These are phyloP conservation scores for Tolypocladium endophyticum DNA, from an alignment of 2,329 filamentous ascomycete species.

Conservation along the genomic window DNA sequence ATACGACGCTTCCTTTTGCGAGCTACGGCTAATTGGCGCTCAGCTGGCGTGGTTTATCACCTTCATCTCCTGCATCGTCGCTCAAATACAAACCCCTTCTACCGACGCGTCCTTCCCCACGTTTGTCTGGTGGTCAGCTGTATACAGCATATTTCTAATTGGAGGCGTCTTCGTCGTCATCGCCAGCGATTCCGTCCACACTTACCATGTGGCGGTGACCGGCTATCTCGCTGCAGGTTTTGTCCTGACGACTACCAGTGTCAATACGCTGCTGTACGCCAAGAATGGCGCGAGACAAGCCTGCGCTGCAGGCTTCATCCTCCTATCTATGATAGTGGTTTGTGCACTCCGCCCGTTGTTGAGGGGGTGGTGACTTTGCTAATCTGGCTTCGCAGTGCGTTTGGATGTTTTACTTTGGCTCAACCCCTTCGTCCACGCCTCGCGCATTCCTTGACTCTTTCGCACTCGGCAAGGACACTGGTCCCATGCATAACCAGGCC, in stretches of 20 bases:
- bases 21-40: constrained; percentile 8
- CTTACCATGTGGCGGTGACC: constrained; percentile 85
- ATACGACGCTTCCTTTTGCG: neutral
- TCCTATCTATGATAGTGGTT: constrained; percentile 88
- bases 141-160: constrained; percentile 79
- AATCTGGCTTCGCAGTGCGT: constrained; percentile 53
- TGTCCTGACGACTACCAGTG: constrained; percentile 74
- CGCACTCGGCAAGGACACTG: constrained; percentile 78
- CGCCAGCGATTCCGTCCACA: constrained; percentile 72
- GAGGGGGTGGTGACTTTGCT: constrained; percentile 1
- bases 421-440: constrained; percentile 73
- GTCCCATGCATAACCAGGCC: constrained; percentile 55
- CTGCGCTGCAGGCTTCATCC: constrained; percentile 82
- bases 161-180: constrained; percentile 71
- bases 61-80: constrained; percentile 77
- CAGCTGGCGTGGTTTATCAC: constrained; percentile 93
- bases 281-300: constrained; percentile 67
- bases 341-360: constrained; percentile 21
- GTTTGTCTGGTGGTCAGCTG: constrained; percentile 85
- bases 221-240: constrained; percentile 78
- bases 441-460: constrained; percentile 94
- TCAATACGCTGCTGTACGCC: constrained; percentile 78
- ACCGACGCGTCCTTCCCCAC: constrained; percentile 54
- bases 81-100: constrained; percentile 40
- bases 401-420: constrained; percentile 99